Conservation (phyloP, 768 basidiomycete genomes). For the Mycena crocata region DNA sequence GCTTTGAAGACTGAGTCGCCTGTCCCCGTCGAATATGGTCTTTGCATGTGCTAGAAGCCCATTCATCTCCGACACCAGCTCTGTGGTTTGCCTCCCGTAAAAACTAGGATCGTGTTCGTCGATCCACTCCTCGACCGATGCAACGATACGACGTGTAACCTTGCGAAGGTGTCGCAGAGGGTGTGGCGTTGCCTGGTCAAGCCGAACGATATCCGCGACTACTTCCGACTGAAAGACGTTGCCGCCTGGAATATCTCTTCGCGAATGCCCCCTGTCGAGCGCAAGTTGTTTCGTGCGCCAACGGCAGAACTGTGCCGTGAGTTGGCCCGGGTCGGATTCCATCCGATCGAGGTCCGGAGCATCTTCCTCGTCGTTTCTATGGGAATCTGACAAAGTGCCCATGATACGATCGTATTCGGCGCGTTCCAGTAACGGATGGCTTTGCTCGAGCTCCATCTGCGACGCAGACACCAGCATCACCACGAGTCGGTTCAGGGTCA, state of each 20-base stretch:
- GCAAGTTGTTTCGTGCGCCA: background rate
- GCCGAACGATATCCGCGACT: background rate
- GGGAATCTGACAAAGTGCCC: background rate
- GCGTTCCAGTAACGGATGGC: background rate
- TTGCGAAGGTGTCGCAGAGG: background rate
- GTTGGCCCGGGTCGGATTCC: too few species aligned
- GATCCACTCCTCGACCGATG: constrained; percentile 6
- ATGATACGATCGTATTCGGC: background rate
- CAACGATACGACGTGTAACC: background rate
- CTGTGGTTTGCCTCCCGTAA: background rate
- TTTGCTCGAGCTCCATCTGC: background rate
- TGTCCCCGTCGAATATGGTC: background rate
- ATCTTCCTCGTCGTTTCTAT: background rate
- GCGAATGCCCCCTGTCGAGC: too few species aligned
- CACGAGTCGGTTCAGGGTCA: background rate
- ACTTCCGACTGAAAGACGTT: background rate
- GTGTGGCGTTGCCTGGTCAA: background rate
- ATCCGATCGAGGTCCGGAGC: background rate
- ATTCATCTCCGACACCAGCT: background rate
- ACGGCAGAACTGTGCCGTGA: background rate
- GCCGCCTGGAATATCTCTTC: background rate
- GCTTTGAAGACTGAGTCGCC: background rate
- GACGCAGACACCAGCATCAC: background rate
- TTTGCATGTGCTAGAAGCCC: background rate
- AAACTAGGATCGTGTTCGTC: background rate